Conservation (phyloP, 768 basidiomycete species). For the Russula sp. region DNA sequence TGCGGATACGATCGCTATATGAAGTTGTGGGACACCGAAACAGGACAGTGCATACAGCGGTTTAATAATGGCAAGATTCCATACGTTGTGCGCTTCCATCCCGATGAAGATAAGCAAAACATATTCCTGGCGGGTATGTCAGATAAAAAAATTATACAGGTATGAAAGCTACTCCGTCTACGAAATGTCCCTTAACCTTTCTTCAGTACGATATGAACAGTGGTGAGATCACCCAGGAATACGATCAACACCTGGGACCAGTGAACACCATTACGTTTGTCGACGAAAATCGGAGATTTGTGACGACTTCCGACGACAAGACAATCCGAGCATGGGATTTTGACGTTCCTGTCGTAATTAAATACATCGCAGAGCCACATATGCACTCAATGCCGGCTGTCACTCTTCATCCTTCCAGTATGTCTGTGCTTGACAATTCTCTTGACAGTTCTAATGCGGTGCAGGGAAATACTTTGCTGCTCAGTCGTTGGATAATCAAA, state of each 20-base stretch:
- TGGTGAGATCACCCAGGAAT: conserved; percentile 95
- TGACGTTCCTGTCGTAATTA: conserved; percentile 99
- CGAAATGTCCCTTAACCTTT: conserved; percentile 18
- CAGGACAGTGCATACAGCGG: conserved; percentile 93
- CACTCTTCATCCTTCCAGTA: conserved; percentile 91
- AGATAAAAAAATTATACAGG: conserved; percentile 99
- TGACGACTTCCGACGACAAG: conserved; percentile 98
- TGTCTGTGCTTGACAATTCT: conserved; percentile 38
- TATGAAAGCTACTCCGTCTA: conserved; percentile 36
- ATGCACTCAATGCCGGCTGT: conserved; percentile 99
- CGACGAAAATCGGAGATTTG: conserved; percentile 94
- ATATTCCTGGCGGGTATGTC: conserved; percentile 98
- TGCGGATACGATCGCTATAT: conserved; percentile 96
- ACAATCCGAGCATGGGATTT: conserved; percentile 99
- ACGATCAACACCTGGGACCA: conserved; percentile 97
- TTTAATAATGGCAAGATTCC: conserved; percentile 98
- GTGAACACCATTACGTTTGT: conserved; percentile 99
- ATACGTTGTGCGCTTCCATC: conserved; percentile 93
- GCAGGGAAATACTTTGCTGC: conserved; percentile 95
- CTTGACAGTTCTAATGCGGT: conserved; percentile 30
- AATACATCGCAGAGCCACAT: conserved; percentile 97
- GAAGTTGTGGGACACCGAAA: conserved; percentile 99
- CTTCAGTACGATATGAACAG: conserved; percentile 90
- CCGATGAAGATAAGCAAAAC: conserved; percentile 93
- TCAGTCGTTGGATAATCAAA: conserved; percentile 97